phyloP scores from a whole-genome alignment of 306 rosid genomes.

The Fragaria iinumae region DNA sequence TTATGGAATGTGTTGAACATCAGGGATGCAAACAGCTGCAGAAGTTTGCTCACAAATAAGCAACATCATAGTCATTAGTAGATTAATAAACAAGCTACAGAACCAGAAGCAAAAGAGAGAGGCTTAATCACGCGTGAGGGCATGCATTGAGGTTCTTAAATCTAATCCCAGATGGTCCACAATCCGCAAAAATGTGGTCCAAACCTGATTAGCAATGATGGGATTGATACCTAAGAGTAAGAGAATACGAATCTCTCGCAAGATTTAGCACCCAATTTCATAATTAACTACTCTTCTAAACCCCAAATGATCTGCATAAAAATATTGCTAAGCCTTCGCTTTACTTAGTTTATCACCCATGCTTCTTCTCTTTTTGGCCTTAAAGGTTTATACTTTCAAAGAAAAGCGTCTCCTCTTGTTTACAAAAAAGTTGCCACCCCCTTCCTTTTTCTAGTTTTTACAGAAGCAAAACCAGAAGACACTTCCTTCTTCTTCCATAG shows the following conservation, averaged over 20 bases:
- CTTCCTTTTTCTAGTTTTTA: slow-evolving; percentile 24
- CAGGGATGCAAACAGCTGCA: slow-evolving; percentile 8
- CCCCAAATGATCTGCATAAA: slow-evolving; percentile 4
- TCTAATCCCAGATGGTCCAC: slow-evolving; percentile 3
- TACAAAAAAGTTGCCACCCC: slow-evolving; percentile 42
- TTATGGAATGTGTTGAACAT: slow-evolving; percentile 25
- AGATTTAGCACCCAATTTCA: slow-evolving; percentile 16
- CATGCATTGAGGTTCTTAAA: slow-evolving; percentile 19
- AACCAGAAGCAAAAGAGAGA: slow-evolving; percentile 10
- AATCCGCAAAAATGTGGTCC: slow-evolving; percentile 42
- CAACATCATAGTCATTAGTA: not conserved
- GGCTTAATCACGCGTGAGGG: slow-evolving; percentile 38
- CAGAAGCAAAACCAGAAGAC: slow-evolving; percentile 16
- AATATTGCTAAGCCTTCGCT: slow-evolving; percentile 18
- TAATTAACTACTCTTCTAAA: not conserved
- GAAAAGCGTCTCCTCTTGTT: slow-evolving; percentile 43
- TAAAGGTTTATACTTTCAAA: slow-evolving; percentile 33
- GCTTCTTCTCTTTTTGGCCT: slow-evolving; percentile 27
- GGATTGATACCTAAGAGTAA: slow-evolving; percentile 33
- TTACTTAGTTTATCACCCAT: slow-evolving; percentile 41
- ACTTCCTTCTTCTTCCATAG: not conserved
- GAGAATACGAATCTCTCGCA: slow-evolving; percentile 31
- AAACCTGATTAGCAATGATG: slow-evolving; percentile 56
- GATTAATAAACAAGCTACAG: not conserved
- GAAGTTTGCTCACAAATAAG: not conserved